These are phyloP conservation scores for Paramecium tetraurelia DNA, from an alignment of 73 alveolate species.

Conservation along the genomic window DNA sequence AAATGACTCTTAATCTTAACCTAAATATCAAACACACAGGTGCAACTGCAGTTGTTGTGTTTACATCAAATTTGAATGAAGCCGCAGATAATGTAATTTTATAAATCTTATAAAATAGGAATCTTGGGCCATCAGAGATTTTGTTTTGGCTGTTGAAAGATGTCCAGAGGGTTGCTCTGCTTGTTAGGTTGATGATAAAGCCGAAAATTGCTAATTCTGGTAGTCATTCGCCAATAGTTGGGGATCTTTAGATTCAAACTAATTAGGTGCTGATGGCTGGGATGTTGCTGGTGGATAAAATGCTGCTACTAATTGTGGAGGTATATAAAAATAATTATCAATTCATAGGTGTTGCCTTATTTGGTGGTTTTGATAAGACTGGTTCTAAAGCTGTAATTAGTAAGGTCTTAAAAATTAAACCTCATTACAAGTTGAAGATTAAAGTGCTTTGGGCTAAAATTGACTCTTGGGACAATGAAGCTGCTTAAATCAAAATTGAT, in stretches of 20 bases:
- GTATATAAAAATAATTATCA: background rate
- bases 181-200: background rate
- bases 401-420: background rate
- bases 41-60: background rate
- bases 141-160: background rate
- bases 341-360: background rate
- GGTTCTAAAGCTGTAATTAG: background rate
- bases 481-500: background rate
- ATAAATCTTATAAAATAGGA: background rate
- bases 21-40: conserved; percentile 7
- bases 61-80: conserved; percentile 23
- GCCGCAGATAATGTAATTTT: background rate
- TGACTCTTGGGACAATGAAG: conserved; percentile 49
- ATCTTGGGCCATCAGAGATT: conserved; percentile 46
- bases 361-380: background rate
- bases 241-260: background rate
- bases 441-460: background rate
- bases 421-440: background rate
- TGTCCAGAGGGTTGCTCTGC: conserved; percentile 43
- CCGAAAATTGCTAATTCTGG: background rate
- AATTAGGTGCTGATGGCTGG: conserved; percentile 29
- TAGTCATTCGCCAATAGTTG: background rate
- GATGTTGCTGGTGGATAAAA: background rate
- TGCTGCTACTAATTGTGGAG: conserved; percentile 12
- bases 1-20: background rate